Base-by-base conservation (phyloP, 768 basidiomycete species). In the Gloeostereum incarnatum region DNA sequence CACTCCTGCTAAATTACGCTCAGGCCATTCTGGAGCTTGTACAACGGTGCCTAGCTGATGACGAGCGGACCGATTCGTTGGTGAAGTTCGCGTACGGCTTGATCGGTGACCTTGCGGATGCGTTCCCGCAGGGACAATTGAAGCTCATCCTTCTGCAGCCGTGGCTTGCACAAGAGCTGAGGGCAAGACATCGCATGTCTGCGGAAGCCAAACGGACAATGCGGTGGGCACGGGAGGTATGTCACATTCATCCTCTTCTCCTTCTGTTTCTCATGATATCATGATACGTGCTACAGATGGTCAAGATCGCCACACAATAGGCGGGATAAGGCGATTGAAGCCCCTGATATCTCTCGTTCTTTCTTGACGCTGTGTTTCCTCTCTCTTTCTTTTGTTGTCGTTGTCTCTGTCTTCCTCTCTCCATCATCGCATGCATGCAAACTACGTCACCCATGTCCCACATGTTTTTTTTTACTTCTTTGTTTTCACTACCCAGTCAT, bases 141-240 rank as follows among this genome's bases (percentile, higher is more conserved):
- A 88, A 88, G 66, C 79, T 82, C 20, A 58, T 76, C 33, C 64
- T 98, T 41, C 69, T 91, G 31, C 62, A 75, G 27, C 80, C 81
- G 24, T 96, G 93, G 92, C 62, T 86, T 45, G 81, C 76, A 0
- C 60, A 62, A 16, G 78, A 88, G 46, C 61, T 93, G 49, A 75
- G 86, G 45, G 69, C 73, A 35, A 88, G 81, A 59, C 71, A 71
- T 31, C 78, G 87, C 17, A 77, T 82, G 65, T 71, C 76, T 5
- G 58, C 67, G 29, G 88, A 92, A 48, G 83, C 82, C 25, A 91
- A 83, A 74, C 85, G 80, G 69, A 89, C 86, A 3, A 67, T 90
- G 63, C 83, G 87, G 45, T 96, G 92, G 90, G 90, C 92, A 14
- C 76, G 86, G 38, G 91, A 96, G 75, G 91, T 92, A 47, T 38